Conservation (phyloP, 78 protist species). For the Dictyostelium citrinum region DNA sequence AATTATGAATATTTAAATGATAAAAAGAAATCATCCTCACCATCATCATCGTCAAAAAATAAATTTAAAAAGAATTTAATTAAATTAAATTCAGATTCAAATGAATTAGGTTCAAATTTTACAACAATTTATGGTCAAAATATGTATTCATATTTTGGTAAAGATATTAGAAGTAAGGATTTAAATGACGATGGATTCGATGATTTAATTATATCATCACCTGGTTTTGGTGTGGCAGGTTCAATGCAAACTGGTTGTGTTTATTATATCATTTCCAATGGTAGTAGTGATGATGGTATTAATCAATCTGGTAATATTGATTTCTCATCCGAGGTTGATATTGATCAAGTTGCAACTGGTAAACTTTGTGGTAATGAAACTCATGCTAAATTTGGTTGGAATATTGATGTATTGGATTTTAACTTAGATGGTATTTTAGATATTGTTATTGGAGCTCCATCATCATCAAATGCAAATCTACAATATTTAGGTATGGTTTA, state of each 20-base stretch:
- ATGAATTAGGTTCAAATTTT: background rate
- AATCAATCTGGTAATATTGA: background rate
- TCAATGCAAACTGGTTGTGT: conserved; percentile 73
- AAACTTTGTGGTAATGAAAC: conserved; percentile 39
- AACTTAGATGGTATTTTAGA: conserved; percentile 48
- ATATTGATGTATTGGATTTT: conserved; percentile 19
- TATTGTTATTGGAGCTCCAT: conserved; percentile 43
- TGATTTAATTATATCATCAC: conserved; percentile 47
- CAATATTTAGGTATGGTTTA: conserved; percentile 22
- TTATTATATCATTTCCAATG: conserved; percentile 15
- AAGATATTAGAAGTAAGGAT: conserved; percentile 2
- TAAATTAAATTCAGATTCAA: background rate
- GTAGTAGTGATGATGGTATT: background rate
- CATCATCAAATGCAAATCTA: conserved; percentile 21
- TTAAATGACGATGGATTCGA: conserved; percentile 46
- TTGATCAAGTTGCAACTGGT: conserved; percentile 7
- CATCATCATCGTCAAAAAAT: background rate
- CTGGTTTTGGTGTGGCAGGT: conserved; percentile 56
- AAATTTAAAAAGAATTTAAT: background rate
- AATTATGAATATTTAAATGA: background rate
- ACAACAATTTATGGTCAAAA: conserved; percentile 14
- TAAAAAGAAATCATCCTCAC: background rate
- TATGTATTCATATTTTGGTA: conserved; percentile 32
- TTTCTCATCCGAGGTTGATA: background rate
- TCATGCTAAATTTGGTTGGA: conserved; percentile 37